Evolutionary conservation across 2,329 filamentous ascomycete species (phyloP).

Genomic region (Aspergillus japonicus): DNA sequence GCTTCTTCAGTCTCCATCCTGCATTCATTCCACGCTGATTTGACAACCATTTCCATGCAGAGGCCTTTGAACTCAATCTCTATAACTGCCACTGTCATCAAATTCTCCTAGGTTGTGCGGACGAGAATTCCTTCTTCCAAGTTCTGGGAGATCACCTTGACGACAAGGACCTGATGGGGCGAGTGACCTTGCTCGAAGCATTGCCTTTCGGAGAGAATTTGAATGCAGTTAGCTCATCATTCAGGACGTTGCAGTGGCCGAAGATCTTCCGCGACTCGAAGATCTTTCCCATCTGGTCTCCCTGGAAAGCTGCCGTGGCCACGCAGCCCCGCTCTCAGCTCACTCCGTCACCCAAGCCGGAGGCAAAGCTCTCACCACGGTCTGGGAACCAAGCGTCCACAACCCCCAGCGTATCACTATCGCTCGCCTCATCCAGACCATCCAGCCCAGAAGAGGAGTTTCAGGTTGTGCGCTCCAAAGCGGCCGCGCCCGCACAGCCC

Average conservation of each 20-base stretch:
- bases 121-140: constrained; percentile 55
- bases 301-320: constrained; percentile 34
- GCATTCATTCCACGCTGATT: constrained; percentile 24
- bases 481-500: constrained; percentile 29
- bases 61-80: constrained; percentile 55
- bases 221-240: constrained; percentile 46
- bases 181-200: constrained; percentile 58
- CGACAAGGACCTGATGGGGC: constrained; percentile 46
- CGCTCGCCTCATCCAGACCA: constrained; percentile 37
- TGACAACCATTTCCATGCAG: constrained; percentile 32
- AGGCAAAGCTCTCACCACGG: constrained; percentile 30
- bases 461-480: constrained; percentile 39
- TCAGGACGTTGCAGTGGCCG: constrained; percentile 51
- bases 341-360: constrained; percentile 39
- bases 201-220: constrained; percentile 57
- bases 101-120: constrained; percentile 59
- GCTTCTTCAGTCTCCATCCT: constrained; percentile 12
- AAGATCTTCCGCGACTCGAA: constrained; percentile 56
- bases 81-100: constrained; percentile 61
- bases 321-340: constrained; percentile 30
- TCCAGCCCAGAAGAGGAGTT: constrained; percentile 38
- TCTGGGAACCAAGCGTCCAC: constrained; percentile 43
- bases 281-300: constrained; percentile 39
- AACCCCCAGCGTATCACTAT: constrained; percentile 33
- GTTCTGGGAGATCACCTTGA: constrained; percentile 52